Percentiles rank a stretch among this genome's conserved stretches.
Conservation (phyloP, 495 filamentous ascomycete species). For the Immersiella caudata region DNA sequence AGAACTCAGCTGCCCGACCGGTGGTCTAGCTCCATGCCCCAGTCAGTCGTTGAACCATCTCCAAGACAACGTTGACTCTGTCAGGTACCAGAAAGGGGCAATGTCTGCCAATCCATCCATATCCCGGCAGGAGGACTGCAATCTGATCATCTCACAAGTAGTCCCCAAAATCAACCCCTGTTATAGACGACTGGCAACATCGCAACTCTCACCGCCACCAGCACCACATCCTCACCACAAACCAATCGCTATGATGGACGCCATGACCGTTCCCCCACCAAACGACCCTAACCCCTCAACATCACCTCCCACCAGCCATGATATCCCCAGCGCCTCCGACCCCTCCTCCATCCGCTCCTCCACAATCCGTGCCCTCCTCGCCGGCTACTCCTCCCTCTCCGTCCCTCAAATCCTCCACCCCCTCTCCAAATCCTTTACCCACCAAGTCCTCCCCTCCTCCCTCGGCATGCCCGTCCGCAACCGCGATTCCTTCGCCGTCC, state of each 20-base stretch:
- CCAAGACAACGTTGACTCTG: too few species aligned
- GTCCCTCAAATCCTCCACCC: conserved; percentile 36
- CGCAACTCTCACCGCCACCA: not conserved
- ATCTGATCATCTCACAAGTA: too few species aligned
- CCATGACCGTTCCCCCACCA: conserved; percentile 2
- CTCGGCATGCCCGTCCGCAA: conserved; percentile 41
- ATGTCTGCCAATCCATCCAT: too few species aligned
- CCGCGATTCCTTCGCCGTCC: conserved; percentile 36
- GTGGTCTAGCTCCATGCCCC: too few species aligned
- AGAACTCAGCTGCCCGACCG: too few species aligned
- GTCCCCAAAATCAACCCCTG: too few species aligned
- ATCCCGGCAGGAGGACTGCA: too few species aligned
- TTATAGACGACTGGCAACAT: too few species aligned
- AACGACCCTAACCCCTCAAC: too few species aligned
- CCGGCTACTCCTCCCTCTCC: conserved; percentile 42
- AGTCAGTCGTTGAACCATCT: too few species aligned
- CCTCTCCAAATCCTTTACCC: conserved; percentile 38
- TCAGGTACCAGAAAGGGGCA: too few species aligned
- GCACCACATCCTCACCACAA: not conserved
- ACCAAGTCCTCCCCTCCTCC: conserved; percentile 42
- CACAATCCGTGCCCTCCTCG: conserved; percentile 38
- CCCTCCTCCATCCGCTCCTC: conserved; percentile 21
- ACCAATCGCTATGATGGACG: not conserved
- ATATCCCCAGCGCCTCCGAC: not conserved
- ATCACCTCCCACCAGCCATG: not conserved